These are phyloP conservation scores for Paxillus ammoniavirescens DNA, from an alignment of 768 basidiomycete species.

Conservation along the genomic window DNA sequence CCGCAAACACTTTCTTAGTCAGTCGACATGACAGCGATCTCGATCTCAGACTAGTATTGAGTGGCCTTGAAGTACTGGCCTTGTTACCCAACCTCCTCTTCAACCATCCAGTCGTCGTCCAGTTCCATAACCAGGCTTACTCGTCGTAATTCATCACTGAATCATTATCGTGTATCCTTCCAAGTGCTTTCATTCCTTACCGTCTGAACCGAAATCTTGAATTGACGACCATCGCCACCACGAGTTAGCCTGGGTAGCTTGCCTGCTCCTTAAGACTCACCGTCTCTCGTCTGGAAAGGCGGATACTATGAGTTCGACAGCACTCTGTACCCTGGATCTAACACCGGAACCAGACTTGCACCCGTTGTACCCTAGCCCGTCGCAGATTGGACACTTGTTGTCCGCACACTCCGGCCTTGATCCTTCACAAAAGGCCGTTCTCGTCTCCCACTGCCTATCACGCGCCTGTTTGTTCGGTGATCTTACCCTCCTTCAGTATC, in stretches of 20 bases:
- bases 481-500: slow-evolving; percentile 64
- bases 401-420: slow-evolving; percentile 66
- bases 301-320: slow-evolving; percentile 29
- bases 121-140: slow-evolving; percentile 4
- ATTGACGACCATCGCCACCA: slow-evolving; percentile 4
- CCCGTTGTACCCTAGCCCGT: slow-evolving; percentile 71
- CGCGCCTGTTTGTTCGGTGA: slow-evolving; percentile 82
- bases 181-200: slow-evolving; percentile 3
- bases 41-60: not conserved
- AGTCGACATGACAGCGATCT: not conserved
- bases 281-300: not conserved
- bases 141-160: not conserved
- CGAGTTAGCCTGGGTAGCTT: slow-evolving; percentile 8
- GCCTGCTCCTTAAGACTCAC: slow-evolving; percentile 3
- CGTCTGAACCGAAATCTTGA: slow-evolving; percentile 19
- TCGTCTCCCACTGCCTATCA: slow-evolving; percentile 70
- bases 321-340: slow-evolving; percentile 47
- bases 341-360: slow-evolving; percentile 77
- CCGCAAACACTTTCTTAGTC: too few relatives aligned
- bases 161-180: not conserved
- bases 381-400: slow-evolving; percentile 61
- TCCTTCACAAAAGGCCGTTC: slow-evolving; percentile 62
- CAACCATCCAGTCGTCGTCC: not conserved
- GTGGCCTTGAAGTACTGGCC: not conserved
- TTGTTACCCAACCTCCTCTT: slow-evolving; percentile 2